Conservation (phyloP, 495 filamentous ascomycete species). For the Lophium mytilinum region DNA sequence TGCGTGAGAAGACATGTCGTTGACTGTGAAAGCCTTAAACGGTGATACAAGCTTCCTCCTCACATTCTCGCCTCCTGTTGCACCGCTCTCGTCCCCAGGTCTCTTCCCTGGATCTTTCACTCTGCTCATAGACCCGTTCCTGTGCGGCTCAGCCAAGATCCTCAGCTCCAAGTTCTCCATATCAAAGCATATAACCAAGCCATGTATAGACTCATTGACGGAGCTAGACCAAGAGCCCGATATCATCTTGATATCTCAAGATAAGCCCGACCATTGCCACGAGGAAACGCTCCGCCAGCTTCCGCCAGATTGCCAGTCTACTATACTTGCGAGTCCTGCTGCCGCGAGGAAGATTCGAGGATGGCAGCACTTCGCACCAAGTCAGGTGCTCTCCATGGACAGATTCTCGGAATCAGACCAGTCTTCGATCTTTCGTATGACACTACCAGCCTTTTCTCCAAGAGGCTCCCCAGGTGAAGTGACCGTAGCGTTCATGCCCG, state of each 20-base stretch:
- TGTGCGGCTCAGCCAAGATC: conserved; percentile 52
- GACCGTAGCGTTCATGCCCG: conserved; percentile 55
- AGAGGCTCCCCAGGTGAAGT: conserved; percentile 50
- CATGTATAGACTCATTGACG: conserved; percentile 50
- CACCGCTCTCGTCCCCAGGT: conserved; percentile 30
- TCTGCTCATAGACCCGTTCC: conserved; percentile 66
- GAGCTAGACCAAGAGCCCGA: conserved; percentile 55
- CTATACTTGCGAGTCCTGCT: conserved; percentile 56
- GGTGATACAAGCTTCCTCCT: conserved; percentile 63
- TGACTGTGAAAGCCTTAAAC: conserved; percentile 60
- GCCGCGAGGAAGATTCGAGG: conserved; percentile 52
- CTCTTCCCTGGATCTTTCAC: conserved; percentile 47
- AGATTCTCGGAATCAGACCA: conserved; percentile 38
- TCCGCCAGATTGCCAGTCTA: conserved; percentile 43
- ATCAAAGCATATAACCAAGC: conserved; percentile 30
- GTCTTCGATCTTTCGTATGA: conserved; percentile 41
- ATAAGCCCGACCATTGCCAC: conserved; percentile 65
- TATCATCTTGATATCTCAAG: conserved; percentile 60
- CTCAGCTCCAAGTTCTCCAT: conserved; percentile 55
- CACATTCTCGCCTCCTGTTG: conserved; percentile 46
- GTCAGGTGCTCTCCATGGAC: conserved; percentile 44
- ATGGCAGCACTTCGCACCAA: conserved; percentile 57
- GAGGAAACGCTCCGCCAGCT: conserved; percentile 56
- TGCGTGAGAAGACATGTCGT: conserved; percentile 44
- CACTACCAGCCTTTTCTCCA: conserved; percentile 40